Percentiles rank a stretch among this genome's conserved stretches.
phyloP scores from a whole-genome alignment of 2,329 filamentous ascomycete species.

The Pyricularia grisea region DNA sequence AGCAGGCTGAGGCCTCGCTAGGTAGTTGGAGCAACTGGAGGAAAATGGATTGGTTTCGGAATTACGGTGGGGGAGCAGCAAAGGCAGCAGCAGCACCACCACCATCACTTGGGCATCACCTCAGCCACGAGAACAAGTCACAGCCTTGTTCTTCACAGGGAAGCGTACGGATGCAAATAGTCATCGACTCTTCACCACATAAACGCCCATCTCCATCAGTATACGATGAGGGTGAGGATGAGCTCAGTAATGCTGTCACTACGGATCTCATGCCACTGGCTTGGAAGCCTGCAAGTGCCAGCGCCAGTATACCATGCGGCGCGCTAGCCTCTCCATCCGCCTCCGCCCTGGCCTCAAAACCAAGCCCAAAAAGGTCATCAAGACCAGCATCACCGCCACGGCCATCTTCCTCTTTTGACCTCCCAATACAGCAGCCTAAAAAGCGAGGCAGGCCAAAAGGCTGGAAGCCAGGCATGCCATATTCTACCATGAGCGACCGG shows the following conservation, averaged over 20 bases:
- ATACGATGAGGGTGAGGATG: background rate
- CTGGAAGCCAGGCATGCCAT: slow-evolving; percentile 27
- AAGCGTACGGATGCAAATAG: background rate
- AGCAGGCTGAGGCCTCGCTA: background rate
- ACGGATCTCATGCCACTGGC: background rate
- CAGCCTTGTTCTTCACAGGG: background rate
- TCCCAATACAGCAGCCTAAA: background rate
- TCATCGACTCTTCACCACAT: background rate
- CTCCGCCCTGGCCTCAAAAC: background rate
- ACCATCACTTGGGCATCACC: background rate
- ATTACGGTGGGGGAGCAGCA: background rate
- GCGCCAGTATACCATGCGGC: background rate
- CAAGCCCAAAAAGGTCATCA: background rate
- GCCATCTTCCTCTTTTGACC: background rate
- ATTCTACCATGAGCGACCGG: slow-evolving; percentile 12
- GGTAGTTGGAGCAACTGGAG: background rate
- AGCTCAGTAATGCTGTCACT: background rate
- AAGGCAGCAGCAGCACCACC: background rate
- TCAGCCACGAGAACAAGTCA: background rate
- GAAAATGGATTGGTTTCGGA: background rate
- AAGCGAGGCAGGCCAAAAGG: slow-evolving; percentile 40
- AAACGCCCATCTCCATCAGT: background rate
- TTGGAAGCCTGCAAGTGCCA: background rate
- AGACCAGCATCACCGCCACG: background rate
- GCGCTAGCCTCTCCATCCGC: background rate